Evolutionary conservation across 768 basidiomycete species (phyloP).

Genomic region (Suillus hirtellus): DNA sequence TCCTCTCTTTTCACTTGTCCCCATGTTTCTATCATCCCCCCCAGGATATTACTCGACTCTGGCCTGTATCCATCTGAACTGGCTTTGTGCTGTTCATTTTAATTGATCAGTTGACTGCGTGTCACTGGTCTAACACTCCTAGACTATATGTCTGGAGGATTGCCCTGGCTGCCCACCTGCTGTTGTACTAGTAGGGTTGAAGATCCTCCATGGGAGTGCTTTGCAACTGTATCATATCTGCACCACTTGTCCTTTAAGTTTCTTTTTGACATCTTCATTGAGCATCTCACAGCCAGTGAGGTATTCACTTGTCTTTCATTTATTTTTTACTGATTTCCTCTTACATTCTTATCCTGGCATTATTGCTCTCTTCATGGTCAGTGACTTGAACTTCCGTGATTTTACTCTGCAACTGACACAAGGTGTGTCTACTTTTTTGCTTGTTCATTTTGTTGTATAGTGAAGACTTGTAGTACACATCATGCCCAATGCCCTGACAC

Average conservation of each 20-base stretch:
- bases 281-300: background rate
- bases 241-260: background rate
- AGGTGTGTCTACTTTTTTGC: background rate
- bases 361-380: background rate
- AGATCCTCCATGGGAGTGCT: background rate
- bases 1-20: background rate
- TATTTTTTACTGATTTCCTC: background rate
- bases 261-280: background rate
- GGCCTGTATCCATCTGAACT: background rate
- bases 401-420: background rate
- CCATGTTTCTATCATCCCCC: background rate
- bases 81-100: background rate
- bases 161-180: background rate
- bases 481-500: slow-evolving; percentile 4
- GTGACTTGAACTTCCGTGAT: background rate
- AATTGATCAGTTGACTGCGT: background rate
- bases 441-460: background rate
- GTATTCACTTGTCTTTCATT: background rate
- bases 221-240: background rate
- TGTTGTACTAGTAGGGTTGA: background rate
- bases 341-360: background rate
- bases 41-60: background rate
- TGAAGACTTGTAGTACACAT: background rate
- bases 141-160: background rate
- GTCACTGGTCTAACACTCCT: background rate